A percentile compares a stretch with the other conserved stretches of the same genome.
phyloP scores from a whole-genome alignment of 1,284 basidiomycete species.

The Cystobasidium pallidum region DNA sequence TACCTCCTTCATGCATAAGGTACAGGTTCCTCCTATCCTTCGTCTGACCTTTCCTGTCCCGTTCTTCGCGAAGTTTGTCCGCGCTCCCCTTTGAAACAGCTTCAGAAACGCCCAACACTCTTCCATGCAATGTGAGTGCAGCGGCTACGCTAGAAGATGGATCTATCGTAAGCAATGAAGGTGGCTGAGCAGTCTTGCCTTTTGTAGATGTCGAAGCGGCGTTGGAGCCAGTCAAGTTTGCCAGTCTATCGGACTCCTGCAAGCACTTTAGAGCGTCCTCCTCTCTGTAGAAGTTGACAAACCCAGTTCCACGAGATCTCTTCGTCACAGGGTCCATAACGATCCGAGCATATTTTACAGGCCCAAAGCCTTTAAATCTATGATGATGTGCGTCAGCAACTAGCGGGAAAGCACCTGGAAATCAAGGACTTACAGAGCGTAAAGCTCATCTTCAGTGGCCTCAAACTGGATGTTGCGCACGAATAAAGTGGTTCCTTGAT shows the following conservation, averaged over 20 bases:
- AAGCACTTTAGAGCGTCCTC: conserved; percentile 86
- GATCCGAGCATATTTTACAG: conserved; percentile 89
- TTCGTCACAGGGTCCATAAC: conserved; percentile 82
- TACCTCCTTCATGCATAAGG: conserved; percentile 91
- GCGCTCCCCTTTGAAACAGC: conserved; percentile 91
- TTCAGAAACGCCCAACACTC: conserved; percentile 84
- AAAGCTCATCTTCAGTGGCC: conserved; percentile 86
- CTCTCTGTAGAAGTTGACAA: conserved; percentile 96
- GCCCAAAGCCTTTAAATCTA: conserved; percentile 88
- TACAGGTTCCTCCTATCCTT: conserved; percentile 96
- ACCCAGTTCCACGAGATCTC: conserved; percentile 90
- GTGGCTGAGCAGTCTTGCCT: conserved; percentile 58
- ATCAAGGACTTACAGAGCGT: conserved; percentile 66
- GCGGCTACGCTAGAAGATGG: conserved; percentile 83
- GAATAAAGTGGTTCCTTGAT: conserved; percentile 88
- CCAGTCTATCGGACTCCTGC: conserved; percentile 70
- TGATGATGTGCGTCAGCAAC: neutral
- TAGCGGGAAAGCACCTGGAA: neutral
- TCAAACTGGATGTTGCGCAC: conserved; percentile 91
- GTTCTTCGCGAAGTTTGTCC: conserved; percentile 79
- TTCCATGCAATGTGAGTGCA: conserved; percentile 84
- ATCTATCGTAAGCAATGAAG: conserved; percentile 88
- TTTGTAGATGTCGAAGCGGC: conserved; percentile 56
- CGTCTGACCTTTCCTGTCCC: conserved; percentile 80
- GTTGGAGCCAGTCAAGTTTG: conserved; percentile 63